Evolutionary conservation across 2,329 filamentous ascomycete genomes (phyloP).

Genomic region (Albifimbria verrucaria): DNA sequence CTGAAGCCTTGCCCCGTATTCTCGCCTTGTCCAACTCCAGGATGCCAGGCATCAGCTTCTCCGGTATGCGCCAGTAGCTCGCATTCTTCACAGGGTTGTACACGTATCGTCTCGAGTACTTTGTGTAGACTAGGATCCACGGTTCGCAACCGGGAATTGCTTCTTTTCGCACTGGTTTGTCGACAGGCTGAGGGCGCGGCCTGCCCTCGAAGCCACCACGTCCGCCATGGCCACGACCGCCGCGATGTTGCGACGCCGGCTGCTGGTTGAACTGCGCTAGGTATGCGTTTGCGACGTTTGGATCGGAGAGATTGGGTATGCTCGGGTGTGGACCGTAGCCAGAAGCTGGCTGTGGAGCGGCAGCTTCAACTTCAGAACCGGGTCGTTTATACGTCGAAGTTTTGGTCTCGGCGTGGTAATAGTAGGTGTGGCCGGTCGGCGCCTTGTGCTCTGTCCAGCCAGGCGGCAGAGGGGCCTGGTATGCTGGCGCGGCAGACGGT

Average conservation of each 20-base stretch:
- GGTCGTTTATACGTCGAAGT: slow-evolving; percentile 85
- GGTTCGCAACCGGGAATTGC: slow-evolving; percentile 77
- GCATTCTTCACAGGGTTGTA: slow-evolving; percentile 83
- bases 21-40: slow-evolving; percentile 69
- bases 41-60: slow-evolving; percentile 78
- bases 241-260: slow-evolving; percentile 31
- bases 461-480: slow-evolving; percentile 60
- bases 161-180: slow-evolving; percentile 78
- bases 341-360: slow-evolving; percentile 22
- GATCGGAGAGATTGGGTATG: slow-evolving; percentile 45
- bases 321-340: slow-evolving; percentile 22
- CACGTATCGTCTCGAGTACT: slow-evolving; percentile 82
- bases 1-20: slow-evolving; percentile 54
- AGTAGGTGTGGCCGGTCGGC: slow-evolving; percentile 82
- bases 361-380: slow-evolving; percentile 23
- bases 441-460: slow-evolving; percentile 95
- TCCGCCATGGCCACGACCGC: slow-evolving; percentile 28
- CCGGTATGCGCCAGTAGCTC: slow-evolving; percentile 93
- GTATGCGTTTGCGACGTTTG: slow-evolving; percentile 57
- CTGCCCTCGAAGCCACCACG: slow-evolving; percentile 54
- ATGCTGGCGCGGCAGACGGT: slow-evolving; percentile 39
- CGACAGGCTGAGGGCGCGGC: slow-evolving; percentile 65
- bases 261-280: slow-evolving; percentile 50
- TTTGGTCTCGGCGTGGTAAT: slow-evolving; percentile 78
- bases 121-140: slow-evolving; percentile 93